Base-by-base conservation (phyloP, 257 asterid genomes). In the Scutellaria galericulata region DNA sequence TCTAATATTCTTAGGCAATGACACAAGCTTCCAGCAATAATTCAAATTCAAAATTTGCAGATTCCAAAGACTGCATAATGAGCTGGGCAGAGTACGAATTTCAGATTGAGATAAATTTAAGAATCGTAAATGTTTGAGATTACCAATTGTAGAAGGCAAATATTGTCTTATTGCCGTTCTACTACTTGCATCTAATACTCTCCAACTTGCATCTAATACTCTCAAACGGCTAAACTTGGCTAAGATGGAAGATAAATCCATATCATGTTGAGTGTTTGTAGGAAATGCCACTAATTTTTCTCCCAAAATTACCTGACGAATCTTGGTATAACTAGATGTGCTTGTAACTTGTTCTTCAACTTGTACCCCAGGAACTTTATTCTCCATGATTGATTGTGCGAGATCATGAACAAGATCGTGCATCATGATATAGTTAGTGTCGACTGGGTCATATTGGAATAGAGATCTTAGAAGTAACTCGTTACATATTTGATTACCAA, bases 61-160 rank as follows among this genome's bases (percentile, higher is more conserved):
- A 31, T 84, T 84, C 85, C 75, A 62, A 22, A 80, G 81, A 60
- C 61, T 53, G 50, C 74, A 78, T 53, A 82, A 9, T 37, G 78
- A 61, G 31, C 44, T 39, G 4, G 85, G 82, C 6, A 80, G 72
- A 9, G 59, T 66, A n/a, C 22, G 59, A 20, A 80, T 24, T 11
- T 4, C 0, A 48, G 79, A 24, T 0, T 1, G 0, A 24, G 27
- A 24, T 24, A 24, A 24, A 24, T 24, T 24, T 56, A 81, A 41
- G 37, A 46, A 31, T 37, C 84, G 41, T 40, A 81, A 56, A 58
- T 84, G 84, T 47, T 73, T 76, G 31, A 81, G 54, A 27, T 71
- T 64, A 54, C 53, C 68, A 0, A 80, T 12, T 39, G 66, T 45
- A 53, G 59, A 13, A 51, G 81, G 2, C 27, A 24, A 24, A 24